Conservation (phyloP, 805 yeast genomes). For the Priceomyces melissophilus region DNA sequence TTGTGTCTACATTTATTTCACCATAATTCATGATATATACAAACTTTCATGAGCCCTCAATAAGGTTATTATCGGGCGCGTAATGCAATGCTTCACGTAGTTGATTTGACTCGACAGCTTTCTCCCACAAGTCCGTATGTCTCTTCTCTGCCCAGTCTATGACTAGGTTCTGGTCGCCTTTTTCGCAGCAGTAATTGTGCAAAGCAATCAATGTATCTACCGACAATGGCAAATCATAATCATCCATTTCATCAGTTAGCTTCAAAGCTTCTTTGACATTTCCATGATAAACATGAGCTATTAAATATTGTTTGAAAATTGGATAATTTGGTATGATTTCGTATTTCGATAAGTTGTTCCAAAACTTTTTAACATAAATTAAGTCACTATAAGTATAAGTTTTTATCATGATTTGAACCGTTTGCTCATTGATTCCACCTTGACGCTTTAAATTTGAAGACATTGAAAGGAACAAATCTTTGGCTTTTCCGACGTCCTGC, state of each 20-base stretch:
- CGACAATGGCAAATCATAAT: constrained; percentile 43
- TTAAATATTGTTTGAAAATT: constrained; percentile 56
- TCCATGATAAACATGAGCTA: constrained; percentile 70
- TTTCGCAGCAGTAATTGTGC: constrained; percentile 41
- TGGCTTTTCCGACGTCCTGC: constrained; percentile 52
- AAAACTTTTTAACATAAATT: constrained; percentile 55
- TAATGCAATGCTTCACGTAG: constrained; percentile 27
- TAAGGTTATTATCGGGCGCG: constrained; percentile 25
- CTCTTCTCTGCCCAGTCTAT: constrained; percentile 31
- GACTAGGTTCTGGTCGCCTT: constrained; percentile 25
- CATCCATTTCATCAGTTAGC: constrained; percentile 45
- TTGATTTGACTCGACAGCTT: constrained; percentile 19
- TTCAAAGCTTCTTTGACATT: constrained; percentile 53
- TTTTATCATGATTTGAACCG: constrained; percentile 64
- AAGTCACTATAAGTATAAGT: constrained; percentile 54
- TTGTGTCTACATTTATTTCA: neutral
- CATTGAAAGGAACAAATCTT: constrained; percentile 60
- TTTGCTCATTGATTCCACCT: constrained; percentile 57
- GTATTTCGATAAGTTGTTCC: constrained; percentile 55
- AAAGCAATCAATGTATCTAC: constrained; percentile 45
- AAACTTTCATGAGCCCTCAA: constrained; percentile 14
- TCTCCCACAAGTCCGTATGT: constrained; percentile 27
- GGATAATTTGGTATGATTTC: constrained; percentile 51
- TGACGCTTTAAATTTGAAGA: constrained; percentile 44
- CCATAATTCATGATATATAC: constrained; percentile 4